Evolutionary conservation across 73 alveolate genomes (phyloP).

Genomic region (Paramecium primaurelia): DNA sequence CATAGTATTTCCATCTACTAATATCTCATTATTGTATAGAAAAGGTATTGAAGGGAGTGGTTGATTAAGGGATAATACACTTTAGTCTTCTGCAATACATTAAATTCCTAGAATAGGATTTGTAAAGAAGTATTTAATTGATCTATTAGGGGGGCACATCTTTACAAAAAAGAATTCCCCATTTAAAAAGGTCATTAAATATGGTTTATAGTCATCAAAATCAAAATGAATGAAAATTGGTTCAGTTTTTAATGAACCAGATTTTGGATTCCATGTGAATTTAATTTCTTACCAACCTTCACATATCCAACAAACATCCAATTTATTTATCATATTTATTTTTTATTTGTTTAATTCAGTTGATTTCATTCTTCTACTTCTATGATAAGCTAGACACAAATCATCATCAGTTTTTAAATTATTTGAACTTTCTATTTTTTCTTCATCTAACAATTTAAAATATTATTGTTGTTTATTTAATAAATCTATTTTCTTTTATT

Average conservation of each 20-base stretch:
- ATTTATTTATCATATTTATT: neutral
- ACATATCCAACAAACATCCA: constrained; percentile 33
- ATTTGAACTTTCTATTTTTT: neutral
- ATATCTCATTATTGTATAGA: neutral
- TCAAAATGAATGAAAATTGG: constrained; percentile 19
- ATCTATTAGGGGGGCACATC: constrained; percentile 27
- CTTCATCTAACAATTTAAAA: neutral
- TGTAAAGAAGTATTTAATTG: neutral
- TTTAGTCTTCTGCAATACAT: neutral
- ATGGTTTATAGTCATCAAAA: neutral
- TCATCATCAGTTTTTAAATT: neutral
- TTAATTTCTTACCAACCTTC: constrained; percentile 21
- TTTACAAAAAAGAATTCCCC: neutral
- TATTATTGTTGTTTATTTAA: neutral
- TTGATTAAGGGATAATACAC: neutral
- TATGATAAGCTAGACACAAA: neutral
- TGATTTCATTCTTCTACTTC: neutral
- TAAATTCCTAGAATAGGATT: constrained; percentile 2
- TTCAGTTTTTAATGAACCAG: neutral
- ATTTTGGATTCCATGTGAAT: neutral
- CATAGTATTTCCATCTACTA: neutral
- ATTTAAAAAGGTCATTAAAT: neutral
- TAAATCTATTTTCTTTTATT: neutral
- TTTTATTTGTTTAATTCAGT: neutral
- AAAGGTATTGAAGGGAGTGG: neutral